These are phyloP conservation scores for Alternaria novae-zelandiae DNA, from an alignment of 2,329 filamentous ascomycete species.

Conservation along the genomic window DNA sequence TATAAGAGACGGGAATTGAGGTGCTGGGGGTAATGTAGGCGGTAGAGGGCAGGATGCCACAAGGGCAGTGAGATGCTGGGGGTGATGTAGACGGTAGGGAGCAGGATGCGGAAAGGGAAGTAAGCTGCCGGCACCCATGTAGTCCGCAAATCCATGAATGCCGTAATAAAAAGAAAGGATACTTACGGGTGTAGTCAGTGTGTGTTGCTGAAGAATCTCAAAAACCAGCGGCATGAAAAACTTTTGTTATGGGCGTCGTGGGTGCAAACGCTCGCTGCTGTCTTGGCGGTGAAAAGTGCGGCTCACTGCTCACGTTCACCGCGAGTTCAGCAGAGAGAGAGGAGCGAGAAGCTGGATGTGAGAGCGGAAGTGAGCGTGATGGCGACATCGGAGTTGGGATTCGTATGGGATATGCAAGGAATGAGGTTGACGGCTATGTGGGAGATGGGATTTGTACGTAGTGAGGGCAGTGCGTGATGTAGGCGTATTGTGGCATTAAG, in stretches of 20 bases:
- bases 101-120: no score
- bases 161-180: not conserved
- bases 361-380: not conserved
- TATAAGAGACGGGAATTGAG: no score
- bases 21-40: not conserved
- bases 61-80: not conserved
- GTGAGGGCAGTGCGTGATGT: not conserved
- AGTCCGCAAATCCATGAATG: rapidly evolving
- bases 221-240: not conserved
- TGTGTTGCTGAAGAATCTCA: not conserved
- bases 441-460: not conserved
- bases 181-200: not conserved
- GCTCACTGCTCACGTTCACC: not conserved
- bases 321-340: not conserved
- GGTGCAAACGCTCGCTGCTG: not conserved
- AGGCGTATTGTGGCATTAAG: no score
- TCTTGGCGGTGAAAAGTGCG: not conserved
- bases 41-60: no score
- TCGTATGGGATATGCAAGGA: not conserved
- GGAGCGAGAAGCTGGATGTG: not conserved
- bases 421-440: not conserved
- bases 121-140: not conserved
- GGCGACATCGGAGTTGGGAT: not conserved
- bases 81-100: not conserved
- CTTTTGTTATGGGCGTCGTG: not conserved